These are phyloP conservation scores for Gossypium bickii DNA, from an alignment of 345 rosid genomes.

Conservation along the genomic window DNA sequence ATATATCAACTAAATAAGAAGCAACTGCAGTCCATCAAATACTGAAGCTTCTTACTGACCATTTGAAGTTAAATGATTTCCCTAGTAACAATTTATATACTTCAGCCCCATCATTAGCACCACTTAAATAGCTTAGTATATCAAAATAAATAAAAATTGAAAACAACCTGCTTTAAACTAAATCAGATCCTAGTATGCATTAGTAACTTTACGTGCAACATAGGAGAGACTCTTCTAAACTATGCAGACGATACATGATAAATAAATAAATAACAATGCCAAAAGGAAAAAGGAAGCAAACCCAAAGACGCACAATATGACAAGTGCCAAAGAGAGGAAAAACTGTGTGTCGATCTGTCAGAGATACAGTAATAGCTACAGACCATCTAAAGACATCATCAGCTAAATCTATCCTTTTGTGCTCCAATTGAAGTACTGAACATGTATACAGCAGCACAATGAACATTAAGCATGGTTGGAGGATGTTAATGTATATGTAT, in stretches of 20 bases:
- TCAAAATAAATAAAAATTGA: background rate
- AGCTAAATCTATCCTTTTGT: background rate
- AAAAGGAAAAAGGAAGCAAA: background rate
- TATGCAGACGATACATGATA: background rate
- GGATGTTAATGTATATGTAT: background rate
- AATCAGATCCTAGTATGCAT: background rate
- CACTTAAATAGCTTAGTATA: background rate
- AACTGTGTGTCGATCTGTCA: background rate
- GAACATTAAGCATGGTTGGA: background rate
- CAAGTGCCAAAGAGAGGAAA: background rate
- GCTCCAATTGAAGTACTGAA: background rate
- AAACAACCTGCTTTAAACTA: background rate
- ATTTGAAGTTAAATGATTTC: background rate
- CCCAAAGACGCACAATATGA: background rate
- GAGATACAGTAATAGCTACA: background rate
- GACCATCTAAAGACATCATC: background rate
- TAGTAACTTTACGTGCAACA: background rate
- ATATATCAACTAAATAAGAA: background rate
- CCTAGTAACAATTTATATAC: background rate
- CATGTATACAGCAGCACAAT: background rate
- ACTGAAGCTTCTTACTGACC: background rate
- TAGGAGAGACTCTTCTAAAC: background rate
- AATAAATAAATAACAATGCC: background rate
- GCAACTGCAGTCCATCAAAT: background rate
- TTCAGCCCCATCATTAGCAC: background rate